A percentile compares a stretch with the other conserved stretches of the same genome.
Evolutionary conservation across 225 moss, liverwort and hornwort species (phyloP).

Genomic region (Polytrichum formosum): DNA sequence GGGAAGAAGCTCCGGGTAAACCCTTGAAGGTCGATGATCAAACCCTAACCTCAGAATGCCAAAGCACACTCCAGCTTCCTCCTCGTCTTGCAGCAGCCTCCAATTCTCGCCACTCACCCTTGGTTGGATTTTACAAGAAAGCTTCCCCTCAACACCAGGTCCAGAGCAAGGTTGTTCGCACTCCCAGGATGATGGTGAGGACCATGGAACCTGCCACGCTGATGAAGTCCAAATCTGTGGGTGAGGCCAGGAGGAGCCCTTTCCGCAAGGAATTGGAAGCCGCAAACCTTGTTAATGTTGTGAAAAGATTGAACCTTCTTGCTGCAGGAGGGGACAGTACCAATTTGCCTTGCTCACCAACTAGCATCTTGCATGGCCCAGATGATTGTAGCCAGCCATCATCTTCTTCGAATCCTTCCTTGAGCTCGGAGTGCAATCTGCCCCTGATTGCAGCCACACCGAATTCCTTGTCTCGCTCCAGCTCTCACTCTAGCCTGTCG

Average conservation of each 20-base stretch:
- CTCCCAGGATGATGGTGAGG: too few relatives aligned
- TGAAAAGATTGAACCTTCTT: too few relatives aligned
- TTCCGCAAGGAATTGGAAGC: too few relatives aligned
- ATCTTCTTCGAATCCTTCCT: neutral
- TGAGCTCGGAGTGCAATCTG: conserved; percentile 38
- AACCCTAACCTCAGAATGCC: conserved; percentile 18
- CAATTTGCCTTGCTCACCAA: conserved; percentile 44
- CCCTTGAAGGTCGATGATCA: conserved; percentile 25
- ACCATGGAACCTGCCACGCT: neutral
- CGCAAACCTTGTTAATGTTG: too few relatives aligned
- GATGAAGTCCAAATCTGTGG: conserved; percentile 18
- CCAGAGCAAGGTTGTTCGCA: too few relatives aligned
- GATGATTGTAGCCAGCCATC: conserved; percentile 38
- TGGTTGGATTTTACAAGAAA: too few relatives aligned
- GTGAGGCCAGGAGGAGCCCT: conserved; percentile 11
- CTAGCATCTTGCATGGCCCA: conserved; percentile 75
- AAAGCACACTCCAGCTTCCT: conserved; percentile 16
- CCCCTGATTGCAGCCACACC: conserved; percentile 30
- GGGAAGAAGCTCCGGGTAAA: conserved; percentile 73
- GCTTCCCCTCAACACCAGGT: too few relatives aligned
- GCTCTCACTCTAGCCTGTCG: conserved; percentile 34
- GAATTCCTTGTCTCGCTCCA: conserved; percentile 33
- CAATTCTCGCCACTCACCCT: too few relatives aligned
- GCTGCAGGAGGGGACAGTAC: too few relatives aligned
- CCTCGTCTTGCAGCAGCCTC: conserved; percentile 19